Evolutionary conservation across 306 rosid genomes (phyloP).

Genomic region (Quercus parvula): DNA sequence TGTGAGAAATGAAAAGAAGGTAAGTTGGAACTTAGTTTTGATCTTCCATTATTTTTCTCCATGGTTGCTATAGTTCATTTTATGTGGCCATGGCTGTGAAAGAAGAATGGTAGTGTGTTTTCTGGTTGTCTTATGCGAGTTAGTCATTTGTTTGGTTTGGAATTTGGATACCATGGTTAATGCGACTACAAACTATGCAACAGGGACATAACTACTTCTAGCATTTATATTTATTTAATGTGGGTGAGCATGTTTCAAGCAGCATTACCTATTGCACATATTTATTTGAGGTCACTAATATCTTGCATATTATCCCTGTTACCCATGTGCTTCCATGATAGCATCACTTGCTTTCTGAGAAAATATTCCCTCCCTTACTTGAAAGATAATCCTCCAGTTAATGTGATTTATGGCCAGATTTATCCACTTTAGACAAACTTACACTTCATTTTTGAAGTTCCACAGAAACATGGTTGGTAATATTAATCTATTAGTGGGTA

Average conservation of each 20-base stretch:
- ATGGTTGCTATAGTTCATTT: neutral
- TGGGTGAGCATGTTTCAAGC: neutral
- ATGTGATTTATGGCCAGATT: neutral
- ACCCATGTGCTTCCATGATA: too few species aligned
- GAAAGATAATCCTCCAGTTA: neutral
- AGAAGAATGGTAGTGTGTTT: too few species aligned
- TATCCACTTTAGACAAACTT: neutral
- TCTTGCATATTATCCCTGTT: too few species aligned
- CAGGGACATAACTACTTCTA: too few species aligned
- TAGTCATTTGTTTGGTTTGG: neutral
- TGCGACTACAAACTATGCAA: neutral
- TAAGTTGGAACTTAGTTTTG: slow-evolving; percentile 4
- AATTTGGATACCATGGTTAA: neutral
- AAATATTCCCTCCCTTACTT: neutral
- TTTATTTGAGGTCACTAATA: too few species aligned
- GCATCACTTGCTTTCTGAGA: neutral
- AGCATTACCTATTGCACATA: too few species aligned
- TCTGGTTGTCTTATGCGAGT: too few species aligned
- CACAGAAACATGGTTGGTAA: neutral
- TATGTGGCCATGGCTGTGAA: too few species aligned
- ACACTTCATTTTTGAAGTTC: neutral
- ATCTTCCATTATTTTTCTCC: neutral
- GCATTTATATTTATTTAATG: too few species aligned
- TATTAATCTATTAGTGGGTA: too few species aligned
- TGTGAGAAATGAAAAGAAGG: slow-evolving; percentile 63